Base-by-base conservation (phyloP, 2,329 filamentous ascomycete species). In the Aspergillus brunneoviolaceus region DNA sequence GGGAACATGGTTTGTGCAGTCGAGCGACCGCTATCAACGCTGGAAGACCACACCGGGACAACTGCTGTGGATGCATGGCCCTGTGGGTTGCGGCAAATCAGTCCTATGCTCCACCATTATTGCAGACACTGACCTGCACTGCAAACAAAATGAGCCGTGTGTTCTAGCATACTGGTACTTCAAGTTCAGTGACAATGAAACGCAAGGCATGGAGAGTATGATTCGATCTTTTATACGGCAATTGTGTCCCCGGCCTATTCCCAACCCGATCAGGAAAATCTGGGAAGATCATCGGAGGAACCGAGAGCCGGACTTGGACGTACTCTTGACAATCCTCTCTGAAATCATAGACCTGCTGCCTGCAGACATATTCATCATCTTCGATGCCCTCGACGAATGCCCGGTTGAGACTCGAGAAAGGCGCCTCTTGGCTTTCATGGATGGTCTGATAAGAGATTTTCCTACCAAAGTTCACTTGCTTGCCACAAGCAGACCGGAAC, bases 61-160 rank as follows among this genome's bases (percentile, higher is more conserved):
- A 4, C 35, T 55, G 1, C 23, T 49, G 1, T 59, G 51, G 57
- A 47, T 59, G 4, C 21, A 49, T 49, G 57, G 57, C 23, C 31
- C 29, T 29, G 52, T 42, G 42, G 50, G 57, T 9, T 59, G 57
- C 39, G 57, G 57, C 14, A 59, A 59, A 35, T 54, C 57, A 14
- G 57, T 59, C 5, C 35, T 58, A 1, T 52, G 33, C 39, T 55
- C 52, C 4, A 55, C 39, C 4, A 47, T 45, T 0, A 52, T 51
- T 0, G 21, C 27, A 5, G 23, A 49, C 21, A 33, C 14, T 21
- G 21, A 19, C 3, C 14, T 1, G 14, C n/a, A 2, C 5, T 47
- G 33, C 16, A 0, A 12, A 1, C 5, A 31, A 12, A 16, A 14
- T 31, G 10, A 9, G 35, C 10, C 14, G 0, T 27, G 3, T 7